These are phyloP conservation scores for Cryphonectria parasitica DNA, from an alignment of 2,329 filamentous ascomycete genomes.

Conservation along the genomic window DNA sequence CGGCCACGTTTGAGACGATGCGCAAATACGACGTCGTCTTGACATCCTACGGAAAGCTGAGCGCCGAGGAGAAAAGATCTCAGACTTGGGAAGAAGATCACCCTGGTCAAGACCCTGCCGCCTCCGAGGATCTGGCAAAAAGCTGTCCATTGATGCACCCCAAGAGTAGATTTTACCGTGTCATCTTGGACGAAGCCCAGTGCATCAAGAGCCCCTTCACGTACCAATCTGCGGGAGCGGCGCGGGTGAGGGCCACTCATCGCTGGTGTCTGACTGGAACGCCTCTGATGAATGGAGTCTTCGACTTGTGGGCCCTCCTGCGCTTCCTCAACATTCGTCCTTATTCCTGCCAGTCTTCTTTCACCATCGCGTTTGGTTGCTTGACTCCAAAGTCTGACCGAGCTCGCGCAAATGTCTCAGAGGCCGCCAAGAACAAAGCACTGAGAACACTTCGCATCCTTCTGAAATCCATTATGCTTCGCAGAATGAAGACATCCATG, in stretches of 20 bases:
- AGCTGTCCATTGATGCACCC: slow-evolving; percentile 64
- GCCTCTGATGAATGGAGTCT: slow-evolving; percentile 85
- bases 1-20: slow-evolving; percentile 63
- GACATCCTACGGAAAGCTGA: slow-evolving; percentile 77
- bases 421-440: slow-evolving; percentile 59
- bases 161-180: slow-evolving; percentile 64
- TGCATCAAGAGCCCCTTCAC: slow-evolving; percentile 77
- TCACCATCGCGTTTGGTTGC: slow-evolving; percentile 55
- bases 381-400: slow-evolving; percentile 32
- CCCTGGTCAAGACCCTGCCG: slow-evolving; percentile 43
- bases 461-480: slow-evolving; percentile 79
- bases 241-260: slow-evolving; percentile 60
- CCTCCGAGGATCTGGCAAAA: slow-evolving; percentile 39
- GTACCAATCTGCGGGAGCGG: slow-evolving; percentile 63
- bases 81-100: slow-evolving; percentile 56
- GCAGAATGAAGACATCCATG: slow-evolving; percentile 77
- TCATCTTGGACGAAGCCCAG: slow-evolving; percentile 81
- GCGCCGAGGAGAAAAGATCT: slow-evolving; percentile 67
- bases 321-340: slow-evolving; percentile 77
- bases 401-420: slow-evolving; percentile 36
- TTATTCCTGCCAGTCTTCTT: slow-evolving; percentile 68
- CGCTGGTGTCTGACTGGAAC: slow-evolving; percentile 80
- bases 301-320: slow-evolving; percentile 77
- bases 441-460: slow-evolving; percentile 76
- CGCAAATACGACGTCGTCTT: slow-evolving; percentile 73